A percentile compares a stretch with the other conserved stretches of the same genome.
Conservation (phyloP, 306 rosid genomes). For the Prunus mongolica region DNA sequence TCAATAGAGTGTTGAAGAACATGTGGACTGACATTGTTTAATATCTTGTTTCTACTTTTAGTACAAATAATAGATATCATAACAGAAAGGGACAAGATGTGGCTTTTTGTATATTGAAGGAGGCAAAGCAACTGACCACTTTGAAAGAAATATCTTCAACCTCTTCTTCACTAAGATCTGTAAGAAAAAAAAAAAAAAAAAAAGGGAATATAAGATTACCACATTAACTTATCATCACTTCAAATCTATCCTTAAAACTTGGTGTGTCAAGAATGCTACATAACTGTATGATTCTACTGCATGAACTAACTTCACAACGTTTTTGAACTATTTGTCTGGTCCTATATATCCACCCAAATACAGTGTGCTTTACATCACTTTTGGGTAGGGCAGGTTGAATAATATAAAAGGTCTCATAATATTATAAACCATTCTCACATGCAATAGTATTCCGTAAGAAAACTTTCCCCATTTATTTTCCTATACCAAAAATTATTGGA, state of each 20-base stretch:
- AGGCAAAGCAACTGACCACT: constrained; percentile 56
- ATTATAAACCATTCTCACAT: background rate
- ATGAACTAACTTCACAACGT: background rate
- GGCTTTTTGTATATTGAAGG: background rate
- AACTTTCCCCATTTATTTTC: background rate
- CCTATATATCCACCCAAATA: background rate
- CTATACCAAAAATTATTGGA: background rate
- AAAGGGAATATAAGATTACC: constrained; percentile 20
- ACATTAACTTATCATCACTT: background rate
- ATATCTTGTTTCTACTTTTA: background rate
- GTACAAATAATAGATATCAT: background rate
- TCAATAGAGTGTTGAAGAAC: background rate
- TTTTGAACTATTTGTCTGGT: background rate
- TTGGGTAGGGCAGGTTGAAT: background rate
- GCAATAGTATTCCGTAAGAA: background rate
- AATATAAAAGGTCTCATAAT: background rate
- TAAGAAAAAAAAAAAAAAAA: constrained; percentile 32
- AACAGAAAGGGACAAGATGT: constrained; percentile 9
- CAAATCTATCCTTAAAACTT: constrained; percentile 14
- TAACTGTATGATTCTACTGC: background rate
- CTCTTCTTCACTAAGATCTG: constrained; percentile 91
- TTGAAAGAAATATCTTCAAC: constrained; percentile 85
- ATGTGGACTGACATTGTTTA: background rate
- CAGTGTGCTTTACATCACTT: background rate
- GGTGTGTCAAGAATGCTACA: constrained; percentile 4